Evolutionary conservation across 176 grass and related monocot species (phyloP), one percentile per base, ranked within the genome.

Genomic region (Tuctoria greenei): DNA sequence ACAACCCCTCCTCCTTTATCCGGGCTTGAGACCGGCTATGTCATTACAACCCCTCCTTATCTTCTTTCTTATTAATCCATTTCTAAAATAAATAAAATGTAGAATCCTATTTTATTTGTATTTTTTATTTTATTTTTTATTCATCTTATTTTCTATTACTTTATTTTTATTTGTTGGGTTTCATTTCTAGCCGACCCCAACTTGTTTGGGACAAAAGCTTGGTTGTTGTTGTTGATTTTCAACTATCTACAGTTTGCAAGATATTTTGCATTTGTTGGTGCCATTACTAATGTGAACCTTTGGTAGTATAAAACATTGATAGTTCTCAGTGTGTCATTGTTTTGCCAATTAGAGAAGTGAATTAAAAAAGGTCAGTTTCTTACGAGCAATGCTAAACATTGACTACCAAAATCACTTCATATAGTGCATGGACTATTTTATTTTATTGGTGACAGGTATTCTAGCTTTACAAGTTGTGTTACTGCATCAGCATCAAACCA

Each of bases 241-340:
- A n/a, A n/a, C n/a, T n/a, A 20, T 55, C 35, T 74, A 57, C n/a
- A 24, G 21, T 57, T 57, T 21, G 17, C 38, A 60, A 24, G n/a
- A 44, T 76, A 12, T 34, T 68, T 72, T 61, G 20, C 47, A 38
- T 60, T 15, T 40, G 59, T 24, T 61, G 23, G 49, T 80, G 10
- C 40, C 47, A 23, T 79, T 79, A 24, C 42, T 20, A 41, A 51
- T 3, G 25, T 34, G 25, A 45, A 75, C 24, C 23, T 61, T 44
- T 17, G 6, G 60, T 61, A 60, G 55, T 61, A 62, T 58, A 45
- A 4, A 75, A 44, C 17, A 45, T 8, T 61, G 56, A 45, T 43
- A 62, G 40, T 31, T 75, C 28, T 57, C 8, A 10, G n/a, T n/a
- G n/a, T n/a, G n/a, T n/a, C n/a, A n/a, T 55, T 9, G 5, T 24